Evolutionary conservation across 148 eudicot genomes (phyloP), one percentile per base, ranked within the genome.

Genomic region (Agrostemma githago): DNA sequence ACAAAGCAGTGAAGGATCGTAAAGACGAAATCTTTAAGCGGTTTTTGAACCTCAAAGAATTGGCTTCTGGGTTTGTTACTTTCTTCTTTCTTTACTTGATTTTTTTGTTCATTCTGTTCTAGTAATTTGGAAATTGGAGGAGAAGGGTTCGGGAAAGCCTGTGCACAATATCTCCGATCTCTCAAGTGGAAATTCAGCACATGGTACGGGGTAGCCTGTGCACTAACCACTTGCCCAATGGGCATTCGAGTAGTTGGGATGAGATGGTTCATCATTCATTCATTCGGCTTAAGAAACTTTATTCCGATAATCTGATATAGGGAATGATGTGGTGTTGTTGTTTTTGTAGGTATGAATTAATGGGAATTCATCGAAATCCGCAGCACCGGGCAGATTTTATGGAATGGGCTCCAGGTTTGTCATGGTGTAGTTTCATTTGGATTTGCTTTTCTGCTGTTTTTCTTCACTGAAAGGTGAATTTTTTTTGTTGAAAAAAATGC

Each of bases 381-480:
- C 99, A 95, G 63, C 97, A 92, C 68, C 90, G 99, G 65, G 93
- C 85, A 65, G 98, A 95, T 85, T 95, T 72, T 83, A 82, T 95
- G 93, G 98, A 95, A 70, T 95, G 98, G 98, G 97, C 98, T 82
- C 98, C 98, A 90, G 98, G 99, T 94, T 78, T 73, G 72, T 44
- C 68, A 68, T 81, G 54, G 42, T 65, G 2, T 21, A 17, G n/a
- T 20, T 41, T 67, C 37, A 41, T 2, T 44, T 67, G 3, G 41
- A 6, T 43, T 43, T 42, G 56, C 56, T 67, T 48, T 44, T 67
- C 19, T 4, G 0, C 57, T 39, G 26, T 14, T 20, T 68, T 68
- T 57, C 6, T 59, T 34, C 37, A 37, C 51, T 38, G 34, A 57
- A 39, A 71, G 46, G 21, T 19, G 34, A 1, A 26, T 26, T 71